Evolutionary conservation across 2,329 filamentous ascomycete species (phyloP), one percentile per base, ranked within the genome.

Genomic region (Aspergillus neoniger): DNA sequence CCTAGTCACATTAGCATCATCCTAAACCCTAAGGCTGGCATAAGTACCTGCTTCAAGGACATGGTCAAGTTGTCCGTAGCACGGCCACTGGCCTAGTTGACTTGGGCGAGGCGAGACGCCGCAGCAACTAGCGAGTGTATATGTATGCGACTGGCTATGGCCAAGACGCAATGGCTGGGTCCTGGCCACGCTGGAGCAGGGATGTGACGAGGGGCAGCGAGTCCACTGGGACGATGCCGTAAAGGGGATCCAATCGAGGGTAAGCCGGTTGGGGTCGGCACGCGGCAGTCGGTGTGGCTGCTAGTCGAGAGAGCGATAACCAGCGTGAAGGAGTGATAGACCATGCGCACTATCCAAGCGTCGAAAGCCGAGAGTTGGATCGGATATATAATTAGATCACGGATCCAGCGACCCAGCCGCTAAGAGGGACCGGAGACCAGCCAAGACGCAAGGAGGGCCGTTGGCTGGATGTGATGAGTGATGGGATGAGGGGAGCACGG

Each of bases 31-130:
- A 36, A 5, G 4, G 12, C 32, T 14, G 32, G 1, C 4, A 36
- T 19, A 53, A 77, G 63, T 77, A 86, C 85, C 79, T 86, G 84
- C 79, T 87, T 87, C 69, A 87, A 77, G 65, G 85, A 86, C 85
- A 87, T 87, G 54, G 19, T 32, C 23, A 36, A 36, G 32, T 36
- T 39, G 32, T 21, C 51, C 36, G 28, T n/a, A 9, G 32, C 51
- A 53, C 51, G 32, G 41, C 53, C 39, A 38, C 53, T 30, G 15
- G 28, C 53, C 53, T 47, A 38, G 43, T 19, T 32, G 3, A 15
- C 28, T 30, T 23, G 21, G 36, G 32, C 38, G 51, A 53, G 36
- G 51, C 15, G 51, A 38, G 41, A 44, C 39, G 39, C 38, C 21
- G 52, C 36, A 25, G 39, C 25, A 25, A 12, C 25, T 41, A n/a